phyloP scores from a whole-genome alignment of 2,329 filamentous ascomycete species.

The Aureobasidium sp. region DNA sequence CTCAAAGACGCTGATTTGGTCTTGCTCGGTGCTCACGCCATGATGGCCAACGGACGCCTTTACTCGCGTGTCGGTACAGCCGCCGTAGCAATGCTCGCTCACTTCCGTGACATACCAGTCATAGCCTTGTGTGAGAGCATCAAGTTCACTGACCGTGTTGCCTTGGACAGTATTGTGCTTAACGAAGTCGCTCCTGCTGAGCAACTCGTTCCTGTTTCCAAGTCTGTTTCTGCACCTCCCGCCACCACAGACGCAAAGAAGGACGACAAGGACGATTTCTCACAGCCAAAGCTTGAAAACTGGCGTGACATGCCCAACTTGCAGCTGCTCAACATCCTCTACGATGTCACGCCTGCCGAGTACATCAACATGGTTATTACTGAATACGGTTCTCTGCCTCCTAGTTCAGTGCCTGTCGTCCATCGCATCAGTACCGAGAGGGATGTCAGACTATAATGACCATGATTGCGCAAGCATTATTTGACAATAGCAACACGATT shows the following conservation, averaged over 20 bases:
- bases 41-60: slow-evolving; percentile 90
- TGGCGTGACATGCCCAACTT: slow-evolving; percentile 55
- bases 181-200: slow-evolving; percentile 83
- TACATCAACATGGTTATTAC: slow-evolving; percentile 86
- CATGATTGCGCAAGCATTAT: not conserved
- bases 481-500: slow-evolving; percentile 5
- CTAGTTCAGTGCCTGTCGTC: slow-evolving; percentile 74
- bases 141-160: slow-evolving; percentile 87
- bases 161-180: slow-evolving; percentile 83
- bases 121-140: slow-evolving; percentile 89
- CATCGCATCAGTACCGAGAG: slow-evolving; percentile 50
- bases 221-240: not conserved
- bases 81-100: slow-evolving; percentile 75
- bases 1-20: slow-evolving; percentile 66
- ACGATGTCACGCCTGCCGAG: slow-evolving; percentile 83
- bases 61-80: slow-evolving; percentile 85
- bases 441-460: slow-evolving; percentile 18
- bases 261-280: slow-evolving; percentile 29
- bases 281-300: slow-evolving; percentile 35
- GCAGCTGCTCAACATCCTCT: slow-evolving; percentile 68
- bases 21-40: slow-evolving; percentile 81
- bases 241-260: slow-evolving; percentile 13
- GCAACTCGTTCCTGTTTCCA: slow-evolving; percentile 44
- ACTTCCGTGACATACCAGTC: slow-evolving; percentile 68
- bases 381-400: slow-evolving; percentile 79